These are phyloP conservation scores for Colletotrichum chlorophyti DNA, from an alignment of 2,329 filamentous ascomycete species.

Conservation along the genomic window DNA sequence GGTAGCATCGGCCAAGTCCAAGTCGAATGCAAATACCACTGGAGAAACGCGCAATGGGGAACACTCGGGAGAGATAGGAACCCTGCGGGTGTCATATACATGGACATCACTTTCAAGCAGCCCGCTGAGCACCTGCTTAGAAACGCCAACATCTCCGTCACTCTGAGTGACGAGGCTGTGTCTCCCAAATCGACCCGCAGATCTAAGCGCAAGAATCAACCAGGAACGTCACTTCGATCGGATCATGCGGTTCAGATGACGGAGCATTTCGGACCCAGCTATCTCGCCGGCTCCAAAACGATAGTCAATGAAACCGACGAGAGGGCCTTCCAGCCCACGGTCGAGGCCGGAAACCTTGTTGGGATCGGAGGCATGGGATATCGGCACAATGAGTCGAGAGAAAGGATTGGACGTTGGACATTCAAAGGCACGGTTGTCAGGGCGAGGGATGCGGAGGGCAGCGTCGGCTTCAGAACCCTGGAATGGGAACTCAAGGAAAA, in stretches of 20 bases:
- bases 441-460: fast-evolving
- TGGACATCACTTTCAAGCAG: neutral
- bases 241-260: neutral
- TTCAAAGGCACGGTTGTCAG: neutral
- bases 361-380: neutral
- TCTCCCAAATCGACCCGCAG: neutral
- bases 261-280: neutral
- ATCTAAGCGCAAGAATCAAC: neutral
- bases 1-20: neutral
- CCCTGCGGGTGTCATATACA: neutral
- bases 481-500: neutral
- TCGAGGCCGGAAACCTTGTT: neutral
- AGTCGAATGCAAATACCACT: neutral
- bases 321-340: neutral
- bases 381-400: neutral
- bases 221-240: neutral
- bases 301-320: neutral
- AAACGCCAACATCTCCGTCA: neutral
- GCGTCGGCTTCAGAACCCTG: neutral
- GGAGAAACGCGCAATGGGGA: neutral
- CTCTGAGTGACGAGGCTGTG: neutral
- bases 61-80: neutral
- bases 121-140: neutral
- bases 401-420: neutral
- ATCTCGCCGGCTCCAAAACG: fast-evolving